A percentile compares a stretch with the other conserved stretches of the same genome.
These are phyloP conservation scores for Metschnikowia noctiluminum DNA, from an alignment of 805 yeast species.

Conservation along the genomic window DNA sequence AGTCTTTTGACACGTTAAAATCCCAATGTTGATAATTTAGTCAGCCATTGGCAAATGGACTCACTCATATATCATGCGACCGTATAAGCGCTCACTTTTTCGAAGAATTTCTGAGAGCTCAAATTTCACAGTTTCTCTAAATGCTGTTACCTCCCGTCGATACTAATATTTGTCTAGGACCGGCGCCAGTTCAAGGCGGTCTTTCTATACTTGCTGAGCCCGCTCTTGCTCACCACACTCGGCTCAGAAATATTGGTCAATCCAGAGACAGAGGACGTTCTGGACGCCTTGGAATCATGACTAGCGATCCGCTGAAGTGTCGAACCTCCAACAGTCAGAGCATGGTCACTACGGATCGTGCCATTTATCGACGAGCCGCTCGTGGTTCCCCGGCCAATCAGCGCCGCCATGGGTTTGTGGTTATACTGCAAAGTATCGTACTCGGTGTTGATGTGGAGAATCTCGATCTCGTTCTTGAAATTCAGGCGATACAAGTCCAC, in stretches of 20 bases:
- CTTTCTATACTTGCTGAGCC: slow-evolving; percentile 22
- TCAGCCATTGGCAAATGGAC: too few relatives aligned
- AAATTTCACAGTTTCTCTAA: too few relatives aligned
- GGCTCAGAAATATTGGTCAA: slow-evolving; percentile 10
- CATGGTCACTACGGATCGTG: slow-evolving; percentile 2
- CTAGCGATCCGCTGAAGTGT: slow-evolving; percentile 19
- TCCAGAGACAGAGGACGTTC: slow-evolving; percentile 13
- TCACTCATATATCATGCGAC: too few relatives aligned
- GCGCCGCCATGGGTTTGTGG: slow-evolving; percentile 19
- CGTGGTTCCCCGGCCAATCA: slow-evolving; percentile 5
- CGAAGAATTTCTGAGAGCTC: too few relatives aligned
- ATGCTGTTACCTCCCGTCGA: too few relatives aligned
- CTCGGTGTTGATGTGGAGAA: slow-evolving; percentile 35
- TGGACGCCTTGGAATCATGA: slow-evolving; percentile 15
- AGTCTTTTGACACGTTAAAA: too few relatives aligned
- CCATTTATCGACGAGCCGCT: background rate
- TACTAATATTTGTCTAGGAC: background rate
- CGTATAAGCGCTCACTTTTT: too few relatives aligned
- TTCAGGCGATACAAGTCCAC: slow-evolving; percentile 61
- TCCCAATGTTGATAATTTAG: too few relatives aligned
- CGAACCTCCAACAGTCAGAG: background rate
- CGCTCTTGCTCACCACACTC: slow-evolving; percentile 10
- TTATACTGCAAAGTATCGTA: slow-evolving; percentile 27
- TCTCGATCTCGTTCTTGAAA: slow-evolving; percentile 60
- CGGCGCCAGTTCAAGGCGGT: slow-evolving; percentile 41